phyloP scores from a whole-genome alignment of 1,284 basidiomycete species.

The Trametes polyzona region DNA sequence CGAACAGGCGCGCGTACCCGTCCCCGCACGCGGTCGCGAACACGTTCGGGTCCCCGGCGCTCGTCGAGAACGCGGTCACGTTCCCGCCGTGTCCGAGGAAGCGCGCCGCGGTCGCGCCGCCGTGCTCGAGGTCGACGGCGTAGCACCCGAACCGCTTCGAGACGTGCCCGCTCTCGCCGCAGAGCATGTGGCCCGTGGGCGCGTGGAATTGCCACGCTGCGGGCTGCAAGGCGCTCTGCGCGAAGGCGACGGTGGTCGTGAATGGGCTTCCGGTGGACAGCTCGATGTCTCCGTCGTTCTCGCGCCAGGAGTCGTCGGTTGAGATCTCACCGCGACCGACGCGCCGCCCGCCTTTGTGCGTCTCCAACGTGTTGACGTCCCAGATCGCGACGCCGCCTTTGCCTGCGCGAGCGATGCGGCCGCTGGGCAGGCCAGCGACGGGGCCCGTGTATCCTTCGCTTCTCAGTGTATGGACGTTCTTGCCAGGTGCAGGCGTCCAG shows the following conservation, averaged over 20 bases:
- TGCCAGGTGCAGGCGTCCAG: slow-evolving; percentile 12
- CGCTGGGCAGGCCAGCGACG: slow-evolving; percentile 31
- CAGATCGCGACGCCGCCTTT: slow-evolving; percentile 36
- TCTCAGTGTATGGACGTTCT: slow-evolving; percentile 38
- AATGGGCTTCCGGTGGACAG: slow-evolving; percentile 35
- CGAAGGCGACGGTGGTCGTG: slow-evolving; percentile 29
- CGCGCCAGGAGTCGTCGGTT: slow-evolving; percentile 31
- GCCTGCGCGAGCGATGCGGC: slow-evolving; percentile 24
- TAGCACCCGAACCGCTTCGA: slow-evolving; percentile 30
- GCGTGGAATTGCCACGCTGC: slow-evolving; percentile 37
- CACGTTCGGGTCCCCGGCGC: slow-evolving; percentile 37
- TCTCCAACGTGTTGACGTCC: slow-evolving; percentile 37
- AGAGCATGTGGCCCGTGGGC: slow-evolving; percentile 32
- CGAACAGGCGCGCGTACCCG: slow-evolving; percentile 44
- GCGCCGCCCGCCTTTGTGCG: slow-evolving; percentile 28
- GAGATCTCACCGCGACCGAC: slow-evolving; percentile 20
- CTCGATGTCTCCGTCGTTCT: slow-evolving; percentile 37
- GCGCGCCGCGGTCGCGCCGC: slow-evolving; percentile 32
- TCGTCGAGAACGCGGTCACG: slow-evolving; percentile 38
- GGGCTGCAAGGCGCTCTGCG: slow-evolving; percentile 25
- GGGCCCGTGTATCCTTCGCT: slow-evolving; percentile 36
- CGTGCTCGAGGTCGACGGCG: slow-evolving; percentile 39
- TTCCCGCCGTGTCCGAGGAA: slow-evolving; percentile 44
- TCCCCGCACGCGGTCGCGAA: slow-evolving; percentile 44
- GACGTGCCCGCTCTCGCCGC: slow-evolving; percentile 14